Evolutionary conservation across 768 basidiomycete species (phyloP), one percentile per base, ranked within the genome.

Genomic region (Cystofilobasidium macerans): DNA sequence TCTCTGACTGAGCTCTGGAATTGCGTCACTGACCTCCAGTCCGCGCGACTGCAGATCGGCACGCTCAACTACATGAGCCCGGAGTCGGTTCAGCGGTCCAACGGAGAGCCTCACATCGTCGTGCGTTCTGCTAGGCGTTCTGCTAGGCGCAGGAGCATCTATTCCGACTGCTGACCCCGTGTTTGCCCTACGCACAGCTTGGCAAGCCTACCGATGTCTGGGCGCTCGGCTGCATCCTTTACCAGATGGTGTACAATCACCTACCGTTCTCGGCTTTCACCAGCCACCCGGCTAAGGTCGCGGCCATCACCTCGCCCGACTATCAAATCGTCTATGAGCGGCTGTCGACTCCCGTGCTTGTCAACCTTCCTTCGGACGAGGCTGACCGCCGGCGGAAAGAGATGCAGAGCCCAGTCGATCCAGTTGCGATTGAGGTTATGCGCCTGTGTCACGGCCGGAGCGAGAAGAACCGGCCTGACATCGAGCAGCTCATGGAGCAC

Each of bases 1-100:
- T 68, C 6, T 54, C 51, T 28, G 32, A 45, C 1, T 3, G 30
- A 30, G 18, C 16, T 22, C 33, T 35, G 32, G 7, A 18, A 18
- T 22, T 40, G 45, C 22, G 22, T 4, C 22, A n/a, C 22, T 20
- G 45, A n/a, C 33, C 13, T 47, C 28, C 36, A n/a, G 38, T 14
- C 33, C 24, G 16, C 47, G 11, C 16, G 22, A 26, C 33, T 36
- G 24, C 71, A 94, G 88, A 86, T 99, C 70, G 94, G 94, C 3
- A 94, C 92, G 1, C 87, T 95, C 42, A 99, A 99, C 73, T 99
- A 94, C 75, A 99, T 99, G 94, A 92, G 90, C 62, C 94, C 94
- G 0, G 94, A 99, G 76, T 90, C 94, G 16, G 90, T 99, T 62
- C 89, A 92, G 73, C 75, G 70, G 64, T 26, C 69, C 5, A 89